Evolutionary conservation across 106 monocot species (phyloP).

Genomic region (Dendrobium chrysotoxum): DNA sequence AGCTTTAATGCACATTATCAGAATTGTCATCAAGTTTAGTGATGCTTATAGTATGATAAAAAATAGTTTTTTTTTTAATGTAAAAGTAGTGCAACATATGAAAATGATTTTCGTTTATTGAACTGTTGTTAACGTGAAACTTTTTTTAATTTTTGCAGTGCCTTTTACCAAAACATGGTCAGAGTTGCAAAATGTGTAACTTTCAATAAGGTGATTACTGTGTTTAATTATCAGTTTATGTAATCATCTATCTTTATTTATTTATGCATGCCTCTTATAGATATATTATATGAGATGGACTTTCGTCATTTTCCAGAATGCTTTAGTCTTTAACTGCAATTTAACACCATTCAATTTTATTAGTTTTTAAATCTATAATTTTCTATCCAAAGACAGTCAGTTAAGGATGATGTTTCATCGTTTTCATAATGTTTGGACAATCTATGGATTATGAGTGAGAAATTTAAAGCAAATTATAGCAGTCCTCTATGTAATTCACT

Average conservation of each 20-base stretch:
- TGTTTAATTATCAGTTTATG: not conserved
- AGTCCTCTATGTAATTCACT: not conserved
- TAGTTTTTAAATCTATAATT: not conserved
- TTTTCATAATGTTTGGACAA: not conserved
- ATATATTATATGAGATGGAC: too few species aligned
- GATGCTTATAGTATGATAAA: not conserved
- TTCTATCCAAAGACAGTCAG: not conserved
- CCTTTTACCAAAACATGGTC: slow-evolving; percentile 95
- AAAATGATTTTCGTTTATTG: not conserved
- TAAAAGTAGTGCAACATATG: not conserved
- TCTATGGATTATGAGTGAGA: not conserved
- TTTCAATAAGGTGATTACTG: slow-evolving; percentile 72
- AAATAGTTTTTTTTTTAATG: not conserved
- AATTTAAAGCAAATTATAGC: not conserved
- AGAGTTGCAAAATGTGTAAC: slow-evolving; percentile 95
- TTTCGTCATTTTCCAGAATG: too few species aligned
- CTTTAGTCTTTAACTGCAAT: not conserved
- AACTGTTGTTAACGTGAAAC: not conserved
- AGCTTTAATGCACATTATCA: not conserved
- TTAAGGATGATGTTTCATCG: not conserved
- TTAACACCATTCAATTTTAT: not conserved
- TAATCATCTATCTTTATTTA: not conserved
- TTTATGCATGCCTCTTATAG: too few species aligned
- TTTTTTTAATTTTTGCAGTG: slow-evolving; percentile 32
- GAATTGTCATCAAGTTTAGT: not conserved